Percentiles rank a stretch among this genome's conserved stretches.
These are phyloP conservation scores for Phialophora expanda DNA, from an alignment of 2,329 filamentous ascomycete genomes.

Conservation along the genomic window DNA sequence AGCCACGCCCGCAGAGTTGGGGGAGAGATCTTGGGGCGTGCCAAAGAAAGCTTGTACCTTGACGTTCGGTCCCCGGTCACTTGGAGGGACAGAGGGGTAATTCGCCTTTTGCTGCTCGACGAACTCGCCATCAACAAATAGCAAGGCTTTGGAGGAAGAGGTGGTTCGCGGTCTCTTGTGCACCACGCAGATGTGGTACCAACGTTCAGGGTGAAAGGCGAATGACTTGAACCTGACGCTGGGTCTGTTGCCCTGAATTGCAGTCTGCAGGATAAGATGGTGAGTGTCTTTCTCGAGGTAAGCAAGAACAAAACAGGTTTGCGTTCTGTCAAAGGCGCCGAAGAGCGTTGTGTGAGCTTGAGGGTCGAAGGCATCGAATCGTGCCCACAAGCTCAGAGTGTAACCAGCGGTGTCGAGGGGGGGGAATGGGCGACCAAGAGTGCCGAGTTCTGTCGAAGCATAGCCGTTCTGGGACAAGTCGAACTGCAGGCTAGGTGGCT, in stretches of 20 bases:
- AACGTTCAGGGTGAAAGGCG: conserved; percentile 73
- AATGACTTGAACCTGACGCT: conserved; percentile 92
- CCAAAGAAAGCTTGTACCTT: conserved; percentile 91
- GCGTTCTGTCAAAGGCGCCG: conserved; percentile 87
- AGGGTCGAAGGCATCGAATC: conserved; percentile 83
- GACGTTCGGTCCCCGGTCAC: conserved; percentile 58
- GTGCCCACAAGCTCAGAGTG: conserved; percentile 86
- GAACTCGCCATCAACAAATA: conserved; percentile 94
- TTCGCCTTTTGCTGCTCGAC: conserved; percentile 87
- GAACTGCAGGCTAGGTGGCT: conserved; percentile 88
- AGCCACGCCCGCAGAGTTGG: conserved; percentile 71
- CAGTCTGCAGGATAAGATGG: conserved; percentile 95
- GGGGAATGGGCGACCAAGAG: conserved; percentile 83
- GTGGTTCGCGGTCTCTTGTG: conserved; percentile 80
- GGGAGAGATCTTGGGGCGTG: conserved; percentile 84
- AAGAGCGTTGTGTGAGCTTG: conserved; percentile 92
- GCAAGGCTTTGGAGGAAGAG: conserved; percentile 76
- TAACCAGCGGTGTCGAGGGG: conserved; percentile 80
- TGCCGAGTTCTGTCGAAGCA: conserved; percentile 86
- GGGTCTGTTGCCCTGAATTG: conserved; percentile 80
- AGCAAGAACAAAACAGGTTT: conserved; percentile 90
- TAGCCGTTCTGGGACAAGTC: conserved; percentile 87
- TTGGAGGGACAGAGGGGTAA: conserved; percentile 78
- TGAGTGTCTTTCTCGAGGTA: conserved; percentile 93
- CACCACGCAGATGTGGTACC: conserved; percentile 93